Base-by-base conservation (phyloP, 2,329 filamentous ascomycete genomes). In the Blastomyces parvus region DNA sequence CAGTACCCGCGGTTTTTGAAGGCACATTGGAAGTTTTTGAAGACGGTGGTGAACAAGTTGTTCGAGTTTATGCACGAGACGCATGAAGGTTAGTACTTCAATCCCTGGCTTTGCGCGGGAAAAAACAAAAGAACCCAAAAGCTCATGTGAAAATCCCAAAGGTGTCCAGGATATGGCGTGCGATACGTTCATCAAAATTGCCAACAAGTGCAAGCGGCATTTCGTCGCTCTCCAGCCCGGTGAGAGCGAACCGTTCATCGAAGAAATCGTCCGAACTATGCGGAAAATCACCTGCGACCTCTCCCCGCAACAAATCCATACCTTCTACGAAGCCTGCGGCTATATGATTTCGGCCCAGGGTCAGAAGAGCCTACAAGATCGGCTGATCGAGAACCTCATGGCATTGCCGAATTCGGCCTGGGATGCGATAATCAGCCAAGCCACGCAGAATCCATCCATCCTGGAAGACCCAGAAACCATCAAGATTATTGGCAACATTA, bases 11-110 rank as follows among this genome's bases (percentile, higher is more conserved):
- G 94, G 25, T 99, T 99, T 80, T 81, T 99, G 71, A 99, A 99
- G 81, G 94, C 94, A 1, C 94, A 99, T 77, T 99, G 94, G 94
- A 99, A 99, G 76, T 99, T 99, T 79, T 82, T 99, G 63, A 99
- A 99, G 86, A 99, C 94, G 2, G 94, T 99, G 22, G 94, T 99
- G 72, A 99, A 99, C 80, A 99, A 99, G 81, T 84, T 99, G 5
- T 99, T 99, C 72, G 94, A 99, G 79, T 99, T 99, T 74, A 99
- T 99, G 94, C 94, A 99, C 76, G 94, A 99, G 78, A 97, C 94
- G 0, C 94, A 99, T 72, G 94, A 99, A 81, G 94, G 90, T 87
- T 57, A 52, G 52, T 59, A 27, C 40, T 44, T 46, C 22, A n/a
- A 27, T 17, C 36, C 36, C 36, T 19, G 22, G 44, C 27, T 19